Evolutionary conservation across 2,329 filamentous ascomycete species (phyloP), one percentile per base, ranked within the genome.

Genomic region (Penicillium corylophilum): DNA sequence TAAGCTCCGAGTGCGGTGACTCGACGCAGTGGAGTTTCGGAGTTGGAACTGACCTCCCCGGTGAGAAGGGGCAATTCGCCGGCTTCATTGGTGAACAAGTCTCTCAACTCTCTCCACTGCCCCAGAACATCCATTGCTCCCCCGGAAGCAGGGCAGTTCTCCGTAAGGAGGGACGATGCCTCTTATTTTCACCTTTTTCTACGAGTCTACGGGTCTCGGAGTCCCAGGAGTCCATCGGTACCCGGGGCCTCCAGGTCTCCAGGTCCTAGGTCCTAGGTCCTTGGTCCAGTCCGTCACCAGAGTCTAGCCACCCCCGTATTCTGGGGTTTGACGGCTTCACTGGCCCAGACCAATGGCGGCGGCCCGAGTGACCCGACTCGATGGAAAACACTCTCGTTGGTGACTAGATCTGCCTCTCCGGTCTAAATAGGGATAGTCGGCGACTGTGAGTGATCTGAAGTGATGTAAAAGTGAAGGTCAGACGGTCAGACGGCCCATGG

Each of bases 11-110:
- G 33, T 35, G 33, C 33, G 38, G 50, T 54, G 55, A 60, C 48
- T 58, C 54, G 22, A 23, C 10, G 13, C 15, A 38, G 7, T 3
- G 38, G 12, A 15, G 2, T 16, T 24, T 41, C 39, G 39, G 39
- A 59, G 39, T 44, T 20, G 26, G 56, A 57, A 45, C 44, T 55
- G 55, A 55, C 4, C 49, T n/a, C 23, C 35, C 48, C 60, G 62
- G 62, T 63, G 58, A 54, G 23, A 5, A 44, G 51, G 52, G 55
- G 51, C 58, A 58, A 55, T 35, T 43, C 4, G 22, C 8, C 12
- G 0, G 5, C 9, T 1, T 26, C 2, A 26, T 26, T 41, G 39
- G 39, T 12, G 8, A 16, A n/a, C 8, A 16, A 16, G 33, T n/a
- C 15, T n/a, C 3, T 3, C 8, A 16, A 16, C 12, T n/a, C 15